These are phyloP conservation scores for Apiospora pterosperma DNA, from an alignment of 2,329 filamentous ascomycete species.

Conservation along the genomic window DNA sequence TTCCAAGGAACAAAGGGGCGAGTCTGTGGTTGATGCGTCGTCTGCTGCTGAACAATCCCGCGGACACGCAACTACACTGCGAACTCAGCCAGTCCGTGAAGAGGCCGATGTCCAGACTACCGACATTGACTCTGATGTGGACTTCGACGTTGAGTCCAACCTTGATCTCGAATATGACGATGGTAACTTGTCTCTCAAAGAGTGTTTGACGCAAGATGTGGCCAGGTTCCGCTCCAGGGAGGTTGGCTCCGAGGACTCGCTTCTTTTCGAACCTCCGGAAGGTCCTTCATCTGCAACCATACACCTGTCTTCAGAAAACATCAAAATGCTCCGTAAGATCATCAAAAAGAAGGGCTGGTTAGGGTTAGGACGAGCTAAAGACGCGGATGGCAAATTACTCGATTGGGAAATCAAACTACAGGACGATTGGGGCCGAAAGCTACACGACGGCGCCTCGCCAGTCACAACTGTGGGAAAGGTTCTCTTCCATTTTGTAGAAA, in stretches of 20 bases:
- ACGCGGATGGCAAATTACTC: neutral
- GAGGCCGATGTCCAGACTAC: neutral
- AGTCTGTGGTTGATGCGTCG: neutral
- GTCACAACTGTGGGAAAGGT: constrained; percentile 14
- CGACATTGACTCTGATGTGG: neutral
- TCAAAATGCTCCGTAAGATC: constrained; percentile 15
- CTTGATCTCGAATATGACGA: constrained; percentile 13
- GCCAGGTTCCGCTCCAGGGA: constrained; percentile 15
- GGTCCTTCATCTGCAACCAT: constrained; percentile 13
- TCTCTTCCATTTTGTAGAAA: constrained; percentile 17
- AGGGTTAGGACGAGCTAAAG: constrained; percentile 11
- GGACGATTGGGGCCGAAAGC: constrained; percentile 15
- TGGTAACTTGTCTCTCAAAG: constrained; percentile 11
- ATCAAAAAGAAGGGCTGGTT: constrained; percentile 19
- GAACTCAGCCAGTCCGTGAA: neutral
- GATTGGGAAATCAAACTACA: neutral
- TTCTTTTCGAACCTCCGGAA: constrained; percentile 16
- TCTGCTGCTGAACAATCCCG: neutral
- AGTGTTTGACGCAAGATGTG: constrained; percentile 21
- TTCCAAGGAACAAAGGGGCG: neutral
- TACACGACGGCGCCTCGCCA: constrained; percentile 11
- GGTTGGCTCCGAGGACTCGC: constrained; percentile 7
- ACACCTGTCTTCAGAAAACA: constrained; percentile 9
- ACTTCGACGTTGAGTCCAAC: constrained; percentile 10
- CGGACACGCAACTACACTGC: neutral